phyloP scores from a whole-genome alignment of 148 eudicot genomes.

The Rhododendron williamsianum region DNA sequence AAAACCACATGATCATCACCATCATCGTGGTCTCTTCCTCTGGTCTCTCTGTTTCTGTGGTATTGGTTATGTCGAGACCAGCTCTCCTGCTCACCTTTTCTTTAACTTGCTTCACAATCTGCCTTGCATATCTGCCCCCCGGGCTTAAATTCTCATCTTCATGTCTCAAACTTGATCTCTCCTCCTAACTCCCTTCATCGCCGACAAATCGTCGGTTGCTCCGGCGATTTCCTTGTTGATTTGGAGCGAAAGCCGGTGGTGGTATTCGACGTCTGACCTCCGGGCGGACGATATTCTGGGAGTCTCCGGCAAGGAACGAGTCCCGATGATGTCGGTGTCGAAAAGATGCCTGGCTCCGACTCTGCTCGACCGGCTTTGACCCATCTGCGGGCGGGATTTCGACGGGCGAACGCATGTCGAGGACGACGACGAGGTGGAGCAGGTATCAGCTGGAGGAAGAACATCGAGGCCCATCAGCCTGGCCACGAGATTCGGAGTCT shows the following conservation, averaged over 20 bases:
- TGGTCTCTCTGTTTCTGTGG: slow-evolving; percentile 24
- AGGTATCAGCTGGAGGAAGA: slow-evolving; percentile 38
- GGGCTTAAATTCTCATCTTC: slow-evolving; percentile 44
- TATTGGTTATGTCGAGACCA: slow-evolving; percentile 71
- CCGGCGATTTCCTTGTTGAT: slow-evolving; percentile 48
- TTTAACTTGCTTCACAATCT: slow-evolving; percentile 63
- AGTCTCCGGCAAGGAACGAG: slow-evolving; percentile 31
- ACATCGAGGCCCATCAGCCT: slow-evolving; percentile 69
- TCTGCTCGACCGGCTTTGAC: neutral
- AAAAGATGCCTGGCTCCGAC: neutral
- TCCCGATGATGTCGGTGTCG: slow-evolving; percentile 15
- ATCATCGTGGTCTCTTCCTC: slow-evolving; percentile 22
- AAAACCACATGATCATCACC: slow-evolving; percentile 24
- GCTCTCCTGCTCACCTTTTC: slow-evolving; percentile 59
- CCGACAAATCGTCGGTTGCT: slow-evolving; percentile 14
- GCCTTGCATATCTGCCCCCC: slow-evolving; percentile 41
- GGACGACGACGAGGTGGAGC: slow-evolving; percentile 32
- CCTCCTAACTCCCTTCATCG: slow-evolving; percentile 7
- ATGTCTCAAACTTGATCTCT: slow-evolving; percentile 15
- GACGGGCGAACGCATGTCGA: slow-evolving; percentile 18
- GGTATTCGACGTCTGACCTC: slow-evolving; percentile 37
- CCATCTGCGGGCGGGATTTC: neutral
- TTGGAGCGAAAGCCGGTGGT: slow-evolving; percentile 55
- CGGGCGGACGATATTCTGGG: slow-evolving; percentile 38
- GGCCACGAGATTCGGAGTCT: slow-evolving; percentile 62